Conservation (phyloP, 208 protist genomes). For the Leishmania lainsoni region DNA sequence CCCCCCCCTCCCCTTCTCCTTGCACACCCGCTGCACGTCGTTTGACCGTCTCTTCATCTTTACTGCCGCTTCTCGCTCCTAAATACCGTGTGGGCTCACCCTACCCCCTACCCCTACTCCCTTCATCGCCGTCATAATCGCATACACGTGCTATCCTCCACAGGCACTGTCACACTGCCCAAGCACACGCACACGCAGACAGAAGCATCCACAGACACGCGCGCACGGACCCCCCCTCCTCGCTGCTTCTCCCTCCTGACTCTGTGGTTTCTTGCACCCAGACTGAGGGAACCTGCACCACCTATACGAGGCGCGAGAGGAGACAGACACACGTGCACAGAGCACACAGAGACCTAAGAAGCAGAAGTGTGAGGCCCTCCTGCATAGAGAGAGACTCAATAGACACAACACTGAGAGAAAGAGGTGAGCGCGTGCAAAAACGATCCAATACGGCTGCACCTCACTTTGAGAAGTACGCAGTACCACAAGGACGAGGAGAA, state of each 20-base stretch:
- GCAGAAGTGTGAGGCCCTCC: neutral
- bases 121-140: neutral
- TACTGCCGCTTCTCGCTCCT: neutral
- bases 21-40: neutral
- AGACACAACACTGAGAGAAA: too few relatives aligned
- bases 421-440: neutral
- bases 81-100: neutral
- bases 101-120: neutral
- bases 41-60: neutral
- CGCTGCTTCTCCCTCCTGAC: neutral
- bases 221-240: neutral
- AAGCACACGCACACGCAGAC: neutral
- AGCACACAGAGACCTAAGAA: neutral
- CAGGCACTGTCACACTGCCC: neutral
- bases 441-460: too few relatives aligned
- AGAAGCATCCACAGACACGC: neutral
- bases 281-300: neutral
- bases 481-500: neutral
- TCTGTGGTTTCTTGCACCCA: neutral
- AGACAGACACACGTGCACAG: neutral
- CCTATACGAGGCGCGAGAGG: neutral
- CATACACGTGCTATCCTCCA: neutral
- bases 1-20: neutral
- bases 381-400: neutral
- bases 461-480: neutral